phyloP scores from a whole-genome alignment of 495 filamentous ascomycete species.

The Xylaria sp. region DNA sequence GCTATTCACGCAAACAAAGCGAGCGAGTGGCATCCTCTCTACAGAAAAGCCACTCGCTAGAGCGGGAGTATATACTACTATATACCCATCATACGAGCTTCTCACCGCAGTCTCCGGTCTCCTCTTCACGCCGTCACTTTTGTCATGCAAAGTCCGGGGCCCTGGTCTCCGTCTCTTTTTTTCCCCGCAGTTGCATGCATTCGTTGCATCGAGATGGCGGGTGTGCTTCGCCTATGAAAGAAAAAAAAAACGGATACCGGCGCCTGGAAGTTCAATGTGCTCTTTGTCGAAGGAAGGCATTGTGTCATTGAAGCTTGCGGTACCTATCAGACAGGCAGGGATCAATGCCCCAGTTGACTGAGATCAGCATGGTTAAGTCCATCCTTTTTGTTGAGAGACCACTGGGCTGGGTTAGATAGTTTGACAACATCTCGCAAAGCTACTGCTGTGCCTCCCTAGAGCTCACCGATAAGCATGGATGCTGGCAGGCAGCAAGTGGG shows the following conservation, averaged over 20 bases:
- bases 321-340: neutral
- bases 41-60: neutral
- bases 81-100: neutral
- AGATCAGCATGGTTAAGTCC: conserved; percentile 10
- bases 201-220: conserved; percentile 4
- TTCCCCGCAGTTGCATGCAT: conserved; percentile 24
- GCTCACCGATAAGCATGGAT: neutral
- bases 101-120: conserved; percentile 13
- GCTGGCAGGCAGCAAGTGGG: too few species aligned
- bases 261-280: neutral
- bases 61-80: neutral
- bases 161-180: conserved; percentile 6
- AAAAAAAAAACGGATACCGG: neutral
- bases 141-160: conserved; percentile 14
- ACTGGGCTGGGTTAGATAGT: conserved; percentile 6
- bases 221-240: neutral
- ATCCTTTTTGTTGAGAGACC: neutral
- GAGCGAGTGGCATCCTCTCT: neutral
- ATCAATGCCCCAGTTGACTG: neutral
- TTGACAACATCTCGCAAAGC: conserved; percentile 12
- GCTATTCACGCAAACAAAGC: neutral
- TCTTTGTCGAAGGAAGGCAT: neutral
- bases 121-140: conserved; percentile 3
- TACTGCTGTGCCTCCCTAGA: neutral
- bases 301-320: neutral